Evolutionary conservation across 805 yeast genomes (phyloP).

Genomic region (Zygosaccharomyces bailii): DNA sequence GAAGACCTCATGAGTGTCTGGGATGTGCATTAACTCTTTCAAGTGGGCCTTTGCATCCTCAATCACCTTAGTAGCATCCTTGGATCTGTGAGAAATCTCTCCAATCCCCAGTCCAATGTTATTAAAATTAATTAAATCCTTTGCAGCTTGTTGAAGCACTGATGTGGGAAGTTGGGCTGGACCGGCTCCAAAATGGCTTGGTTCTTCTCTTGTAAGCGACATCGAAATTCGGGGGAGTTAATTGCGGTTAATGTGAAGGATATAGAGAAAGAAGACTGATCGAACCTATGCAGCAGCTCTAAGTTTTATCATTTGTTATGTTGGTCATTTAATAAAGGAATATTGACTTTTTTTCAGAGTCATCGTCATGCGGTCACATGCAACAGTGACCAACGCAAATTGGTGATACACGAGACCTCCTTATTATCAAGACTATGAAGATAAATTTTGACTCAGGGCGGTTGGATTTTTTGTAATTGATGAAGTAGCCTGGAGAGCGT

Average conservation of each 20-base stretch:
- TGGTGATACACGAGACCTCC: no score
- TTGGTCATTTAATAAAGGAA: background rate
- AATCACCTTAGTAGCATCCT: conserved; percentile 72
- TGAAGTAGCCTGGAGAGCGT: no score
- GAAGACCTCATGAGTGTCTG: conserved; percentile 90
- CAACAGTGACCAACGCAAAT: background rate
- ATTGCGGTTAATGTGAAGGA: background rate
- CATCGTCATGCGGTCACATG: conserved; percentile 4
- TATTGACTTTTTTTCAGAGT: conserved; percentile 3
- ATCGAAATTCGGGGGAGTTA: conserved; percentile 8
- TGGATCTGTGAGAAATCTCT: conserved; percentile 93
- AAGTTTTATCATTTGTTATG: background rate
- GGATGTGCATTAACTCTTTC: conserved; percentile 62
- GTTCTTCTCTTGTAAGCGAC: conserved; percentile 60
- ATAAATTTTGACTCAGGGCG: no score
- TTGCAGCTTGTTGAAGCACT: conserved; percentile 85
- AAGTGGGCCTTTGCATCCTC: conserved; percentile 71
- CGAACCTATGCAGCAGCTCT: background rate
- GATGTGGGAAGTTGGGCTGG: conserved; percentile 87
- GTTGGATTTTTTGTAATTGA: no score
- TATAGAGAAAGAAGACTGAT: background rate
- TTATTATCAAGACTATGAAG: no score
- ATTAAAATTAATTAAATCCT: conserved; percentile 71
- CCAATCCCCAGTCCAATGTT: conserved; percentile 81
- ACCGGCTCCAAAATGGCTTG: conserved; percentile 95